phyloP scores from a whole-genome alignment of 257 asterid species.

The Capsicum chinense region DNA sequence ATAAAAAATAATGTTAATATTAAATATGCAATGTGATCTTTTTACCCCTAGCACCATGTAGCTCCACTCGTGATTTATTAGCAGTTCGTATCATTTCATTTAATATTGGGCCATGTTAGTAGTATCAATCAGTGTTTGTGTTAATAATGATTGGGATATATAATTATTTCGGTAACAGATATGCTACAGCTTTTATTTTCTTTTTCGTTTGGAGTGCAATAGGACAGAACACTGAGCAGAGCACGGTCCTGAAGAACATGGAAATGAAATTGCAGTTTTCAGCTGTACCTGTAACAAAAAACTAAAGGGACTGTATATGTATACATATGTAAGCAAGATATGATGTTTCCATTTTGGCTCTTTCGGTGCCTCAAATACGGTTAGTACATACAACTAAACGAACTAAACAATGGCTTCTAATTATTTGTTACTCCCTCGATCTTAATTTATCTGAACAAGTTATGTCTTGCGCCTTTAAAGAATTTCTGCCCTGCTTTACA shows the following conservation, averaged over 20 bases:
- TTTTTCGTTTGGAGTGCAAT: not conserved
- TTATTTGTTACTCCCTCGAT: not conserved
- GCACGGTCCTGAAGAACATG: constrained; percentile 25
- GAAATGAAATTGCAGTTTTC: constrained; percentile 13
- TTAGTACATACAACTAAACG: not conserved
- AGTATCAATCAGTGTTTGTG: not conserved
- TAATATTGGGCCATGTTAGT: not conserved
- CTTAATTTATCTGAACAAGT: not conserved
- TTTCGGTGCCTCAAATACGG: not conserved
- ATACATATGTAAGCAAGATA: not conserved
- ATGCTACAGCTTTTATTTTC: not conserved
- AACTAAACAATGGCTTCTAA: not conserved
- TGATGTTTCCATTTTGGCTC: not conserved
- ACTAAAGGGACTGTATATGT: not conserved
- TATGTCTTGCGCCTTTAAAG: too few species aligned
- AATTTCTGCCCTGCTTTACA: too few species aligned
- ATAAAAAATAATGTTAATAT: too few species aligned
- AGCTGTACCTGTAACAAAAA: not conserved
- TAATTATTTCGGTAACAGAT: not conserved
- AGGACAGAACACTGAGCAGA: constrained; percentile 14
- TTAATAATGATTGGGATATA: not conserved
- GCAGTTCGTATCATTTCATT: not conserved
- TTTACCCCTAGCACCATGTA: too few species aligned
- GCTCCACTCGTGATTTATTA: too few species aligned
- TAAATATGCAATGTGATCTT: too few species aligned